Base-by-base conservation (phyloP, 495 filamentous ascomycete genomes). In the Letharia lupina region DNA sequence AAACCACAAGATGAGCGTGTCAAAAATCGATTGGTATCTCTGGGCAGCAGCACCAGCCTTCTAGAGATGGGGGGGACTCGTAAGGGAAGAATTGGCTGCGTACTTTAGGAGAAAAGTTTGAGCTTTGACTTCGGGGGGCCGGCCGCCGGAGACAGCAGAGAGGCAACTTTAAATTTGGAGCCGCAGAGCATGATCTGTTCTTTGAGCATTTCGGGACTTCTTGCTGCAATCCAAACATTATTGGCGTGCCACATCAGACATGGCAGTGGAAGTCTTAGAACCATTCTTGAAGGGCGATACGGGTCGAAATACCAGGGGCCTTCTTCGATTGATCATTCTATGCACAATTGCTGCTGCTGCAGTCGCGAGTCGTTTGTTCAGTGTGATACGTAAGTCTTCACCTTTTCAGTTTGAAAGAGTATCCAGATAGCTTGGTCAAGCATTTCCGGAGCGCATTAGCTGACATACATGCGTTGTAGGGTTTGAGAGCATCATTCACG, bases 401-500 rank as follows among this genome's bases (percentile, higher is more conserved):
- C 60, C 52, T 54, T 62, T 47, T 52, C 47, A 20, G 23, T 40
- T 3, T 59, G 44, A 45, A 62, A 31, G 31, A 28, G 15, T 16
- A 33, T 18, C 61, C 68, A 18, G 69, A 39, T 9, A 57, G 33
- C 33, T 57, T 28, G 58, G 63, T 20, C 37, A 50, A 28, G 60
- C 33, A 18, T 70, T 52, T 50, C 45, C 45, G 54, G 37, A 48
- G 11, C 31, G 68, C 23, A 9, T 31, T 45, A 65, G 39, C 41
- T 66, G 42, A 71, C 12, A 37, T 15, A 4, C 23, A 28, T 65
- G 20, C 12, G 23, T 61, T 59, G 60, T 73, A 93, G 91, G 95
- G 54, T 99, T 99, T 73, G 95, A 99, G 79, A 96, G 92, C 78
- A 98, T 99, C 75, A 99, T 99, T 75, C 94, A 98, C 79, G 94